Conservation (phyloP, 176 grass and related monocot genomes). For the Oryza officinalis region DNA sequence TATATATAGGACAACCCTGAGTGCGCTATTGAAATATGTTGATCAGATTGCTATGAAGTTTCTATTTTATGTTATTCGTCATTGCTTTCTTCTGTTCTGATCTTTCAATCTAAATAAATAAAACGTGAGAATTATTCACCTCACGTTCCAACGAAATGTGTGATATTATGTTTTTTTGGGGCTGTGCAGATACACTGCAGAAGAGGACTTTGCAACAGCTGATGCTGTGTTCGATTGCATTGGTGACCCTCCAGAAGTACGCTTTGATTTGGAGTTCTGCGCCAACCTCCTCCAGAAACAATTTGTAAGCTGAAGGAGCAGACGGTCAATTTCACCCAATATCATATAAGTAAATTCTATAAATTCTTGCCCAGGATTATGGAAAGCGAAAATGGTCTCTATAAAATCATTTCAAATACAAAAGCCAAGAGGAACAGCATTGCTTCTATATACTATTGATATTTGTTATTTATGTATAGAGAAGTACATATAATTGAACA, state of each 20-base stretch:
- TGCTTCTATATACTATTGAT: not conserved
- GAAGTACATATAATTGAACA: not conserved
- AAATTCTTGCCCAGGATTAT: not conserved
- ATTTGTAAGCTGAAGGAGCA: slow-evolving; percentile 63
- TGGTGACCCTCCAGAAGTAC: slow-evolving; percentile 83
- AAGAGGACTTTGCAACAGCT: slow-evolving; percentile 73
- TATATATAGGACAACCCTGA: not conserved
- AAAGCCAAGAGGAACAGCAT: not conserved
- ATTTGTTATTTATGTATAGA: too few species aligned
- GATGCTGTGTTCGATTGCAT: slow-evolving; percentile 91
- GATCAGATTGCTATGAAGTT: not conserved
- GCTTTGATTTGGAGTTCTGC: slow-evolving; percentile 77
- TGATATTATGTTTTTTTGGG: slow-evolving; percentile 5
- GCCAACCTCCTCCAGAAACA: slow-evolving; percentile 71
- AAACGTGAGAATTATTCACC: not conserved
- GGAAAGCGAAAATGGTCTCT: not conserved
- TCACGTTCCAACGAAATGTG: slow-evolving; percentile 2
- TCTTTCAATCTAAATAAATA: not conserved
- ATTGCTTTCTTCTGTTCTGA: not conserved
- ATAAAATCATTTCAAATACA: slow-evolving; percentile 4
- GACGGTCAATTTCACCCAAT: not conserved
- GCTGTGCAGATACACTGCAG: slow-evolving; percentile 72
- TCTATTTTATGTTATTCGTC: not conserved
- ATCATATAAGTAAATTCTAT: not conserved
- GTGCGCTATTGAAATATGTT: not conserved